These are phyloP conservation scores for Solanum paucissectum DNA, from an alignment of 257 asterid species.

Conservation along the genomic window DNA sequence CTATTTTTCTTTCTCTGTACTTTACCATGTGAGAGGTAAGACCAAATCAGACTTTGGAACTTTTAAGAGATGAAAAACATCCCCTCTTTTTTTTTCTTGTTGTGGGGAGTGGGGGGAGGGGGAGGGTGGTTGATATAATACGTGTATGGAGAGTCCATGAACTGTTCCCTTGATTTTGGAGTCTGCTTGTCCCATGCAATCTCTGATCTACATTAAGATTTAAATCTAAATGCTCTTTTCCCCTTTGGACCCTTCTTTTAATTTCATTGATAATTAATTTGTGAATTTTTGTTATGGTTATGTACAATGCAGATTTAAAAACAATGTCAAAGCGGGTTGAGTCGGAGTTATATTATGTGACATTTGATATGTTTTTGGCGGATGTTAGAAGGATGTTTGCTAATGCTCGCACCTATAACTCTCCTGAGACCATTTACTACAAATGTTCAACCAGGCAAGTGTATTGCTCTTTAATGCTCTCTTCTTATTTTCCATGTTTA, in stretches of 20 bases:
- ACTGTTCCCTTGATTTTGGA: not conserved
- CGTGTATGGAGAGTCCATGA: not conserved
- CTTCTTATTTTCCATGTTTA: not conserved
- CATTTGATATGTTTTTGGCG: slow-evolving; percentile 89
- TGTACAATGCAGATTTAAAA: slow-evolving; percentile 50
- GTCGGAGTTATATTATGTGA: slow-evolving; percentile 77
- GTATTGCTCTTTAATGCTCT: not conserved
- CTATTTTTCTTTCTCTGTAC: not conserved
- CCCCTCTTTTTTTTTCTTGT: not conserved
- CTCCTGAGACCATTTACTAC: slow-evolving; percentile 84
- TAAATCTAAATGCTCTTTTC: not conserved
- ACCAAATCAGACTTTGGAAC: not conserved
- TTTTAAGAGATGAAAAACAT: not conserved
- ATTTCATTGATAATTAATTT: not conserved
- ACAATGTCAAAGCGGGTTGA: slow-evolving; percentile 92
- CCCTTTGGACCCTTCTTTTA: not conserved
- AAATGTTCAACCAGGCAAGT: slow-evolving; percentile 85
- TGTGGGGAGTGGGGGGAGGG: not conserved
- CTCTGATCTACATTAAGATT: not conserved
- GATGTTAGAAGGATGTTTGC: slow-evolving; percentile 77
- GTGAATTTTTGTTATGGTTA: not conserved
- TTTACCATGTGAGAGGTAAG: not conserved
- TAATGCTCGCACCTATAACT: slow-evolving; percentile 93
- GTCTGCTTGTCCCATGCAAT: not conserved
- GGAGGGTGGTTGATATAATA: not conserved